These are phyloP conservation scores for Boletus vermiculosoides DNA, from an alignment of 768 basidiomycete genomes.

Conservation along the genomic window DNA sequence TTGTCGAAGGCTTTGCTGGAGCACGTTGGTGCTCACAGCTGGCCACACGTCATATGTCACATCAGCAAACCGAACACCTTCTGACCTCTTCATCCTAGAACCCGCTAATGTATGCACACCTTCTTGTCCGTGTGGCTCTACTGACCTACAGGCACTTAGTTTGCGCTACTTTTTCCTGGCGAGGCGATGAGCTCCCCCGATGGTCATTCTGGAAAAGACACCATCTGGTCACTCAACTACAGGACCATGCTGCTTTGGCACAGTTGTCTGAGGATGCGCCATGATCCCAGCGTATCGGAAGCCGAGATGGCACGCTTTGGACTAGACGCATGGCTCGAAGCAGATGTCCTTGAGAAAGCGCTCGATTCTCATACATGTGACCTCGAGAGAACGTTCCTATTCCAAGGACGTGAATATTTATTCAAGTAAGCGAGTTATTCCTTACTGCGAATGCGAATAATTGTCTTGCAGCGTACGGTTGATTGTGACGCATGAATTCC, in stretches of 20 bases:
- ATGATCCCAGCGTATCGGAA: constrained; percentile 41
- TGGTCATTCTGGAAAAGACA: constrained; percentile 51
- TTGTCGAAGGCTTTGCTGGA: constrained; percentile 74
- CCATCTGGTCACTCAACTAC: constrained; percentile 73
- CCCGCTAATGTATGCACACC: constrained; percentile 57
- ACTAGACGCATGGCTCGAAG: constrained; percentile 67
- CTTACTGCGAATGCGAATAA: constrained; percentile 5
- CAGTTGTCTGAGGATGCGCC: constrained; percentile 61
- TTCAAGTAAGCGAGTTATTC: constrained; percentile 58
- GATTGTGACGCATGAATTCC: constrained; percentile 70
- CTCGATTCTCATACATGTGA: constrained; percentile 64
- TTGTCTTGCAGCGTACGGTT: constrained; percentile 53
- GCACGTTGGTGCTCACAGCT: constrained; percentile 59
- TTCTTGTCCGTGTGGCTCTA: neutral
- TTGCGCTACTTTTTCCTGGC: constrained; percentile 73
- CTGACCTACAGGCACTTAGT: constrained; percentile 39
- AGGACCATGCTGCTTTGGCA: constrained; percentile 73
- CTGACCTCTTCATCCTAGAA: constrained; percentile 58
- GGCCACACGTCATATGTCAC: constrained; percentile 62
- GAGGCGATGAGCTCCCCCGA: constrained; percentile 46
- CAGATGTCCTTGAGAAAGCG: constrained; percentile 61
- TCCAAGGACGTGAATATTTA: constrained; percentile 67
- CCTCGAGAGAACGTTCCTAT: constrained; percentile 66
- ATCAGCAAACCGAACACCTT: constrained; percentile 38
- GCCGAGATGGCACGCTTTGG: constrained; percentile 61